Evolutionary conservation across 179 eudicot species (phyloP).

Genomic region (Drosera spatulata): DNA sequence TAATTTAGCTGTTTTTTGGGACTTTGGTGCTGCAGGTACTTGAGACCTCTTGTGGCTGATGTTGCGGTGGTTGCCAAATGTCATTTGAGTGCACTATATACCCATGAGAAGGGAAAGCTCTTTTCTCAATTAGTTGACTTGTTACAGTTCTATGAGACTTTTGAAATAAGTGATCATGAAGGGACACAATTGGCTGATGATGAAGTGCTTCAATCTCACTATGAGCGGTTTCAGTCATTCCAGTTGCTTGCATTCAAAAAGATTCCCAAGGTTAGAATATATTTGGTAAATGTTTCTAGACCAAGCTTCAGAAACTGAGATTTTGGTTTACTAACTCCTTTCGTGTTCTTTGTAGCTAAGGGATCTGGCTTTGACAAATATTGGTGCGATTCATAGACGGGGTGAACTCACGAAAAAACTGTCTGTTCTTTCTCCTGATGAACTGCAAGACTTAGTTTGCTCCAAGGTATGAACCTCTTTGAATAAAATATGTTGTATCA

Average conservation of each 20-base stretch:
- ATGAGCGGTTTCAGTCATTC: slow-evolving; percentile 84
- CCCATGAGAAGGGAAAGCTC: slow-evolving; percentile 79
- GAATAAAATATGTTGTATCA: no score
- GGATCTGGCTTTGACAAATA: slow-evolving; percentile 82
- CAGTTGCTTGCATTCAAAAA: slow-evolving; percentile 84
- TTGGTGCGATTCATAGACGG: slow-evolving; percentile 80
- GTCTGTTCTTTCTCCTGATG: slow-evolving; percentile 65
- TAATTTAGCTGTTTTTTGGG: neutral
- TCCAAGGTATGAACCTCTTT: slow-evolving; percentile 40
- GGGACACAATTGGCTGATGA: slow-evolving; percentile 93
- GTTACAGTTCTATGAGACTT: slow-evolving; percentile 87
- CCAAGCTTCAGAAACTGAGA: no score
- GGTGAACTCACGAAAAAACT: slow-evolving; percentile 81
- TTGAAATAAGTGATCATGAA: slow-evolving; percentile 79
- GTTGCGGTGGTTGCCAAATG: slow-evolving; percentile 94
- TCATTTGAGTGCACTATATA: slow-evolving; percentile 83
- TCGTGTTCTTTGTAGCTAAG: slow-evolving; percentile 42
- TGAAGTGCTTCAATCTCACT: slow-evolving; percentile 91
- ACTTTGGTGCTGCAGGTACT: slow-evolving; percentile 38
- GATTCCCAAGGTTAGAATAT: slow-evolving; percentile 63
- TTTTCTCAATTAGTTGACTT: slow-evolving; percentile 94
- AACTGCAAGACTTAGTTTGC: slow-evolving; percentile 82
- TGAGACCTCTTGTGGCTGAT: slow-evolving; percentile 93
- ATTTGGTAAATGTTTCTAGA: neutral
- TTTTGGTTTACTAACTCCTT: neutral